These are phyloP conservation scores for Malassezia obtusa DNA, from an alignment of 1,284 basidiomycete genomes.

Conservation along the genomic window DNA sequence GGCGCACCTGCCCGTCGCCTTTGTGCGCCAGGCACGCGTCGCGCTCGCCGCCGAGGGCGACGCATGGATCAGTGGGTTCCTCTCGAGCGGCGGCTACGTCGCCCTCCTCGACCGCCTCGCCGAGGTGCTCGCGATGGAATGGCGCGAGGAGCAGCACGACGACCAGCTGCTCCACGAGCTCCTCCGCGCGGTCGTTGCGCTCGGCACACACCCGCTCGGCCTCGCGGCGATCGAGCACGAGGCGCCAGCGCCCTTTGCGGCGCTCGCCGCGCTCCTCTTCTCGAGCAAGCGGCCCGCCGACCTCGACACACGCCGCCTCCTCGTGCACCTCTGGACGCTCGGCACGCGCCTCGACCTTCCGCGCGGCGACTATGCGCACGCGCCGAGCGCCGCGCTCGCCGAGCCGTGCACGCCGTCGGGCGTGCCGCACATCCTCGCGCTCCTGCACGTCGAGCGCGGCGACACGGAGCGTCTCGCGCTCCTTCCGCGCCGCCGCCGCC, in stretches of 20 bases:
- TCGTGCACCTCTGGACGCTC: conserved; percentile 66
- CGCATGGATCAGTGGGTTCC: conserved; percentile 85
- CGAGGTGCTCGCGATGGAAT: conserved; percentile 86
- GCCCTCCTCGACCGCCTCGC: conserved; percentile 74
- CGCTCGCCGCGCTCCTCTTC: conserved; percentile 72
- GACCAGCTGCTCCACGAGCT: conserved; percentile 87
- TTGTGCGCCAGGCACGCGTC: conserved; percentile 33
- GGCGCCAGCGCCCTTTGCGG: conserved; percentile 73
- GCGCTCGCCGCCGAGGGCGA: conserved; percentile 36
- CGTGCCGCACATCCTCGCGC: conserved; percentile 24
- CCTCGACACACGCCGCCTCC: conserved; percentile 73
- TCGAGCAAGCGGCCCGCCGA: conserved; percentile 97
- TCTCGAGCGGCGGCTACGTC: conserved; percentile 71
- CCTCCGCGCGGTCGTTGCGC: conserved; percentile 81
- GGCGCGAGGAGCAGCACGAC: conserved; percentile 88
- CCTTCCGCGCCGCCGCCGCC: conserved; percentile 71
- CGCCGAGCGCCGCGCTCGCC: background rate
- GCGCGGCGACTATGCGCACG: conserved; percentile 5
- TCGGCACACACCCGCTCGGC: conserved; percentile 72
- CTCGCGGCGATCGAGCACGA: conserved; percentile 63
- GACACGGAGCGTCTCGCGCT: conserved; percentile 56
- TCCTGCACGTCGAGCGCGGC: conserved; percentile 28
- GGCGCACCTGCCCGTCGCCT: background rate
- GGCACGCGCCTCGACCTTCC: conserved; percentile 34
- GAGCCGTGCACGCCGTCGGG: background rate